Evolutionary conservation across 495 filamentous ascomycete species (phyloP), one percentile per base, ranked within the genome.

Genomic region (Patellaria atrata): DNA sequence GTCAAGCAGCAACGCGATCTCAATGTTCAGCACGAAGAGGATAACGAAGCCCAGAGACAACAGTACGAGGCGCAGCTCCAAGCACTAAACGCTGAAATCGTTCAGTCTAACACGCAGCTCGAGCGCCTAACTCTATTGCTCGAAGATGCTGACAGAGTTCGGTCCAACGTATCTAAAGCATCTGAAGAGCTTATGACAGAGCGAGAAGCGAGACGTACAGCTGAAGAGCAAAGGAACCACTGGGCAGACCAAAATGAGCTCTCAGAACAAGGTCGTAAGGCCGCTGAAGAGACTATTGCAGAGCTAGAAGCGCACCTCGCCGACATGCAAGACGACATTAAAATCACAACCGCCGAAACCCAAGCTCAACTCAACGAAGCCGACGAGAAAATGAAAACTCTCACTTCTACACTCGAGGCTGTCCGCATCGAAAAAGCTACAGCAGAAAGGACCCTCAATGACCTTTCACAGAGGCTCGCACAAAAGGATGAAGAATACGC

Each of bases 1-100:
- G 82, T 93, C 45, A 83, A 91, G 57, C 82, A 92, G 52, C 85
- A 94, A 56, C 76, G 83, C 25, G 82, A 89, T 47, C 67, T 92
- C 32, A 89, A 85, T 52, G 80, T 59, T 44, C 68, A 70, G 47
- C 74, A 70, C 9, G 45, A 51, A 19, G 43, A 34, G 13, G 39
- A 51, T 19, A 51, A 51, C 23, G 47, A 47, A 26, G 40, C n/a
- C n/a, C n/a, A n/a, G n/a, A n/a, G n/a, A n/a, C n/a, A n/a, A n/a
- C n/a, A n/a, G n/a, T n/a, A n/a, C n/a, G n/a, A n/a, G n/a, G n/a
- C n/a, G n/a, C n/a, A n/a, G n/a, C n/a, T n/a, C n/a, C n/a, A n/a
- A n/a, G n/a, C n/a, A n/a, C 9, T 26, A 9, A 26, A 26, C 9
- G 9, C 33, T 46, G 14, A 6, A 19, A 31, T 36, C 12, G 9